Evolutionary conservation across 208 protist species (phyloP), one percentile per base, ranked within the genome.

Genomic region (Trichomonas gallinae): DNA sequence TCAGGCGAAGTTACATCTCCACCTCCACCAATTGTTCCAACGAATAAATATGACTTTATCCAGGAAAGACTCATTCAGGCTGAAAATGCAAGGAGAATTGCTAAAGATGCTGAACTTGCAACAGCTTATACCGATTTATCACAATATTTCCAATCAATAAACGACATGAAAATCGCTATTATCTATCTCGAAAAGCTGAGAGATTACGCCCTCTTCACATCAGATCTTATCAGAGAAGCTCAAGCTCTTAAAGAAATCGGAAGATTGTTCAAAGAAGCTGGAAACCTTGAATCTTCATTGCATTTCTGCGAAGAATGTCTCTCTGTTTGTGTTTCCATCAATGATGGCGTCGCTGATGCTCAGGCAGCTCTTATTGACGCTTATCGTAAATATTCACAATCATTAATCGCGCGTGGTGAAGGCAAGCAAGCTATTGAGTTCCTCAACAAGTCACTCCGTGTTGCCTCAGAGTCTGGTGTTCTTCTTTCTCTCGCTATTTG

Each of bases 101-200:
- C 40, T 26, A 13, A 51, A 17, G 87, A 93, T 93, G 31, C 40
- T 9, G 87, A 93, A 38, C 36, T 93, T 26, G 40, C 87, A 34
- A 23, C 13, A 51, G 87, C 87, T 38, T 93, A 93, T 51, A 93
- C 87, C 36, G 87, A 93, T 93, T 93, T 93, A 93, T 93, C 87
- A 38, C 87, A 93, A 93, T 93, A 93, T 93, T 93, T 93, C n/a
- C 87, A 93, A 93, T 93, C 87, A 15, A 93, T 93, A 17, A 93
- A 93, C n/a, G 87, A 93, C 45, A 93, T 93, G 87, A 93, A 48
- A 17, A 93, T 93, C 31, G 87, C 87, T 38, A 93, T 93, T 51
- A 93, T 51, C 26, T 93, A 93, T 93, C 44, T 93, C 0, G 87
- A 93, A 51, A 93, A 93, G 38, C 87, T 93, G 17, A 38, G 87